Evolutionary conservation across 2,329 filamentous ascomycete species (phyloP), one percentile per base, ranked within the genome.

Genomic region (Drechslera avenae): DNA sequence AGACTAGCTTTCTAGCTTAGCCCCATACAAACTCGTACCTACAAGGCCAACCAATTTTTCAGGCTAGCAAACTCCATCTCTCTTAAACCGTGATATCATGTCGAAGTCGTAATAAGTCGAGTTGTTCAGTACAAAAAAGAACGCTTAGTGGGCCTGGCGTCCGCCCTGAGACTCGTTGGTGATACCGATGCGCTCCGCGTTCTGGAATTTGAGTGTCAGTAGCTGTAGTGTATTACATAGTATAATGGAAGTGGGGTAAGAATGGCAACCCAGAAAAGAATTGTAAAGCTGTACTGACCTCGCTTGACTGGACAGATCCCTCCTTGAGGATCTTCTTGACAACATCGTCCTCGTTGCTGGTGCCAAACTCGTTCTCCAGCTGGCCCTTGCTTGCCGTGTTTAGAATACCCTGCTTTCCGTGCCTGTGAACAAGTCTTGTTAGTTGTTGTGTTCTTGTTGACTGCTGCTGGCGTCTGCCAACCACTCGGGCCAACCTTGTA

Each of bases 361-460:
- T 93, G 62, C 90, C 91, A 64, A 99, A 99, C 78, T 97, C 92
- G 62, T 86, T 88, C 68, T 94, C 87, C 4, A 99, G 81, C 39
- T 81, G 81, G 35, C 80, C 76, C 60, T 95, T 89, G 63, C 90
- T 88, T 7, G 92, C 91, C 8, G 79, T 77, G 69, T 97, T 89
- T 35, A 89, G 79, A 52, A 86, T 83, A 49, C 93, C 93, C 73
- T 96, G 91, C 36, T 84, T 85, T 60, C 93, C 93, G 73, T 96
- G 91, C 75, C 91, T 96, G 26, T 10, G 12, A 28, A 28, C 4
- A 13, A 28, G 26, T 12, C 8, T 28, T 2, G 26, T 28, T 13
- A 28, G 26, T 28, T 23, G 21, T 4, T 2, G 10, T 28, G 26
- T 28, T 28, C 26, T 28, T 28, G 26, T 28, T 28, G 26, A 12